Evolutionary conservation across 805 yeast genomes (phyloP), one percentile per base, ranked within the genome.

Genomic region (Cyberlindnera mycetangii): DNA sequence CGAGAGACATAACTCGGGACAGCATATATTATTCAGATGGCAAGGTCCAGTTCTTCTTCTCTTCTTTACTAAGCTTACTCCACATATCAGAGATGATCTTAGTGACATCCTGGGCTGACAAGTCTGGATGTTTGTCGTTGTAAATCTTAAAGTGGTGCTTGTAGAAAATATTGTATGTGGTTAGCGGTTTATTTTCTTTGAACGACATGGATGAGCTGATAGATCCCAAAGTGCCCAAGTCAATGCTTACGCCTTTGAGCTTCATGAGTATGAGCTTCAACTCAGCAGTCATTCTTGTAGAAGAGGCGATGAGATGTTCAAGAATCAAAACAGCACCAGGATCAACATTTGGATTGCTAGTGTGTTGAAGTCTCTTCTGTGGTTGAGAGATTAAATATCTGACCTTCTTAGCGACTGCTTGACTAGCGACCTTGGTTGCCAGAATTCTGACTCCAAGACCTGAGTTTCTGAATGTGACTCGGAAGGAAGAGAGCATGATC

Each of bases 251-350:
- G 3, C 39, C 39, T 10, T 4, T 37, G 11, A 37, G 32, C 17
- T 37, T 37, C 39, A 37, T 21, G 21, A 37, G 39, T 10, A 37
- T 24, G 32, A 37, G 25, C 32, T 37, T 37, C 24, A 37, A 14
- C 39, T 37, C 39, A 17, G 39, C 31, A 11, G 39, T 37, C 31
- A 27, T 27, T 27, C 32, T 37, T 10, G 39, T 27, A 4, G 39
- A 37, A 22, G 25, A 5, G 7, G 32, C 19, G 17, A 37, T 37
- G 19, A 37, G 39, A 10, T 37, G 22, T 18, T 37, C 39, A 8
- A 37, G 32, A n/a, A 37, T 10, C 10, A 8, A 4, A 14, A 27
- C 16, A 18, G 39, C 18, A 18, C 21, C 41, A 14, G 41, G 6
- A 28, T 31, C 35, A 20, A 31, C 25, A 14, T 21, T 25, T 28